Percentiles rank a stretch among this genome's conserved stretches.
phyloP scores from a whole-genome alignment of 495 filamentous ascomycete species.

The Glonium stellatum region DNA sequence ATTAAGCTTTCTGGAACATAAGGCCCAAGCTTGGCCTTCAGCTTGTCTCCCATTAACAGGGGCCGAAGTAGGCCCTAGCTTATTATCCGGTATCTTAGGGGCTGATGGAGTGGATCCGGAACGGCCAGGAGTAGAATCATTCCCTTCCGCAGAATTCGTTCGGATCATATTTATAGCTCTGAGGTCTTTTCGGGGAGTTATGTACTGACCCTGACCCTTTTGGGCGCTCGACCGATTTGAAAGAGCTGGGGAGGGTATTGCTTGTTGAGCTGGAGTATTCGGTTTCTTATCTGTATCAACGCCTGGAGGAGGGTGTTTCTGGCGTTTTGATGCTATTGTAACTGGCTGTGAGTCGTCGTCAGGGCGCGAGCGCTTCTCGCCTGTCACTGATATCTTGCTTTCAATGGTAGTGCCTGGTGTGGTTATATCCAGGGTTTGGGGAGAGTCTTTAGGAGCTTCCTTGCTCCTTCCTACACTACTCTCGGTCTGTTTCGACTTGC shows the following conservation, averaged over 20 bases:
- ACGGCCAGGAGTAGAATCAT: slow-evolving; percentile 21
- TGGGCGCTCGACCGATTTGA: slow-evolving; percentile 28
- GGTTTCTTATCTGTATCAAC: slow-evolving; percentile 13
- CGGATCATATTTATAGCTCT: slow-evolving; percentile 23
- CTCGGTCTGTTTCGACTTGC: slow-evolving; percentile 7
- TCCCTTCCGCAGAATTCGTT: slow-evolving; percentile 13
- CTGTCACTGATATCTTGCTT: not conserved
- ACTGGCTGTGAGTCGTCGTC: slow-evolving; percentile 17
- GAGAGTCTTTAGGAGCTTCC: slow-evolving; percentile 7
- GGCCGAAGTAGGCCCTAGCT: slow-evolving; percentile 19
- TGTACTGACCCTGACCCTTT: slow-evolving; percentile 14
- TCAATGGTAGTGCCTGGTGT: slow-evolving; percentile 1
- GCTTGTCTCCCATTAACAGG: slow-evolving; percentile 12
- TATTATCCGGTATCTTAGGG: slow-evolving; percentile 12
- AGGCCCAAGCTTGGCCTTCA: slow-evolving; percentile 10
- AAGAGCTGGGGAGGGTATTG: slow-evolving; percentile 20
- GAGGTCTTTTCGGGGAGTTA: slow-evolving; percentile 24
- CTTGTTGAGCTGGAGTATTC: slow-evolving; percentile 17
- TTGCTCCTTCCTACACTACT: slow-evolving; percentile 7
- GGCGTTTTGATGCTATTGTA: slow-evolving; percentile 21
- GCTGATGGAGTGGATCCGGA: slow-evolving; percentile 16
- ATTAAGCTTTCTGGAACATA: slow-evolving; percentile 15
- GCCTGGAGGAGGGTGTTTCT: slow-evolving; percentile 4
- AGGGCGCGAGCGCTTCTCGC: slow-evolving; percentile 23
- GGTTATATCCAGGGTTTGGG: slow-evolving; percentile 4